Evolutionary conservation across 2,329 filamentous ascomycete genomes (phyloP).

Genomic region (Fusarium sp.): DNA sequence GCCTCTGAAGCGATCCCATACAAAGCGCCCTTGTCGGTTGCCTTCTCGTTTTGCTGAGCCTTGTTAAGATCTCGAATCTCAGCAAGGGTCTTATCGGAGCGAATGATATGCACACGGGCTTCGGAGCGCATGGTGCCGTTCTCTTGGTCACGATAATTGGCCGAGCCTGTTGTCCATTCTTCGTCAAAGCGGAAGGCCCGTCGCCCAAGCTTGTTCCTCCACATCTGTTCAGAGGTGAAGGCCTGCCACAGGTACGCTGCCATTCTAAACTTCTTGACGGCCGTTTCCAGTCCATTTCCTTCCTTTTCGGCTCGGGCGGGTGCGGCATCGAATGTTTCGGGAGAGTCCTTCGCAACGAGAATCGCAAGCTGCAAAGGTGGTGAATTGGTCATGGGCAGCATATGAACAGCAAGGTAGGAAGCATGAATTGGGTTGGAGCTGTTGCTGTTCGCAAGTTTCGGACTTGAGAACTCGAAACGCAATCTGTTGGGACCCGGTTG

Average conservation of each 20-base stretch:
- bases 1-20: slow-evolving; percentile 82
- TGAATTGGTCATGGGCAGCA: slow-evolving; percentile 78
- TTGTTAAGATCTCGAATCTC: slow-evolving; percentile 82
- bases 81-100: slow-evolving; percentile 82
- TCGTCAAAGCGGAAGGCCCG: slow-evolving; percentile 92
- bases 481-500: slow-evolving; percentile 89
- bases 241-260: slow-evolving; percentile 97
- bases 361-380: slow-evolving; percentile 92
- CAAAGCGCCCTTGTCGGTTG: slow-evolving; percentile 75
- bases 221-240: slow-evolving; percentile 97
- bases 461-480: slow-evolving; percentile 86
- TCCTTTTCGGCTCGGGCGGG: slow-evolving; percentile 80
- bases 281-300: slow-evolving; percentile 82
- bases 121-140: slow-evolving; percentile 84
- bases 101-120: slow-evolving; percentile 87
- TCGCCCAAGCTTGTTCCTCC: slow-evolving; percentile 84
- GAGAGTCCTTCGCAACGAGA: slow-evolving; percentile 86
- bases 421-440: slow-evolving; percentile 77
- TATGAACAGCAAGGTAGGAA: slow-evolving; percentile 84
- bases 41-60: slow-evolving; percentile 79
- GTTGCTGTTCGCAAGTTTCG: slow-evolving; percentile 77
- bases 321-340: slow-evolving; percentile 82
- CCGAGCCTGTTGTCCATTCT: slow-evolving; percentile 87
- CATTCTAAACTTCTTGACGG: slow-evolving; percentile 92
- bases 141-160: slow-evolving; percentile 78